A percentile compares a stretch with the other conserved stretches of the same genome.
Evolutionary conservation across 2,329 filamentous ascomycete genomes (phyloP).

Genomic region (Pezicula neosporulosa): DNA sequence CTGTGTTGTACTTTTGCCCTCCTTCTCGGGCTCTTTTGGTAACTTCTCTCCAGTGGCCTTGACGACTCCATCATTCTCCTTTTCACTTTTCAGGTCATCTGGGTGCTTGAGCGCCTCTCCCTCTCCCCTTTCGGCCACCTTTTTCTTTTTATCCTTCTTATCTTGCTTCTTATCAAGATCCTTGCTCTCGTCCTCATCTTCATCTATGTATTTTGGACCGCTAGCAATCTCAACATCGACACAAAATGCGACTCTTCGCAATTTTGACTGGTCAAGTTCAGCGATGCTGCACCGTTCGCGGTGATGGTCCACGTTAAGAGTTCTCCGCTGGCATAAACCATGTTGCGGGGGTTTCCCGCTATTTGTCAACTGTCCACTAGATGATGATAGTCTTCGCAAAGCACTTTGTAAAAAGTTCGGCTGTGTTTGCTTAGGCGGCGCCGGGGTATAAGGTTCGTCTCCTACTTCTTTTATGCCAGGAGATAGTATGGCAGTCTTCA

Average conservation of each 20-base stretch:
- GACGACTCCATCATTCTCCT: slow-evolving; percentile 41
- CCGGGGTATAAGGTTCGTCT: slow-evolving; percentile 67
- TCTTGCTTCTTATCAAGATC: slow-evolving; percentile 48
- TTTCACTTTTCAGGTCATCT: slow-evolving; percentile 55
- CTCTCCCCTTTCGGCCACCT: slow-evolving; percentile 66
- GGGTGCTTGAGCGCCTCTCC: slow-evolving; percentile 70
- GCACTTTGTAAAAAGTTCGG: slow-evolving; percentile 78
- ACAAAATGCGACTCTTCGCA: slow-evolving; percentile 88
- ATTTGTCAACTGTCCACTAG: slow-evolving; percentile 39
- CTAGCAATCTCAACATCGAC: slow-evolving; percentile 97
- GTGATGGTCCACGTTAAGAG: slow-evolving; percentile 81
- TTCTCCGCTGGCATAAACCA: slow-evolving; percentile 72
- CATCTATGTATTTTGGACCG: slow-evolving; percentile 72
- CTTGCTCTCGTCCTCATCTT: slow-evolving; percentile 41
- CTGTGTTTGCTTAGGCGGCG: slow-evolving; percentile 65
- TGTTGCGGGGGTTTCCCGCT: slow-evolving; percentile 50
- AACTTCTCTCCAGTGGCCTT: slow-evolving; percentile 39
- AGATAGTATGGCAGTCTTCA: slow-evolving; percentile 56
- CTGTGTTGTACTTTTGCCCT: slow-evolving; percentile 14
- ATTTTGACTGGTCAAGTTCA: slow-evolving; percentile 75
- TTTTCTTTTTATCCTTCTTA: slow-evolving; percentile 59
- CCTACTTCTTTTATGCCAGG: slow-evolving; percentile 54
- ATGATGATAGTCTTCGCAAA: slow-evolving; percentile 76
- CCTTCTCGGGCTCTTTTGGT: slow-evolving; percentile 37
- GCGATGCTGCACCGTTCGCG: slow-evolving; percentile 76